Conservation (phyloP, 352 stramenopile genomes). For the Pythium chondricola region DNA sequence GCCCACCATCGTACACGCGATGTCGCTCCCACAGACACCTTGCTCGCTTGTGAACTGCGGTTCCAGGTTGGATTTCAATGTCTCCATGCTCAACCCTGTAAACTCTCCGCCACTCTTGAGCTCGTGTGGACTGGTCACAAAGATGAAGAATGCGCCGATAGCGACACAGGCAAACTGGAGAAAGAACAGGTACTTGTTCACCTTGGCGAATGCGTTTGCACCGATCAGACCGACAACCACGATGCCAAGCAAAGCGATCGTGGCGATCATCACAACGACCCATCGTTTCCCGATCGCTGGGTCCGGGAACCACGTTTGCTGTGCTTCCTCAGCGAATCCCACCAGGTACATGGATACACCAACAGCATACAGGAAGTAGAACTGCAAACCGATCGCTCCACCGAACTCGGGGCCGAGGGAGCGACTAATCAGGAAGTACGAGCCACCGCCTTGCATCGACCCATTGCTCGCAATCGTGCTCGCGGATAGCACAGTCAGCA, state of each 20-base stretch:
- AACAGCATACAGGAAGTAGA: constrained; percentile 82
- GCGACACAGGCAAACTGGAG: constrained; percentile 61
- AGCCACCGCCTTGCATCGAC: constrained; percentile 58
- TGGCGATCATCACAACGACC: constrained; percentile 48
- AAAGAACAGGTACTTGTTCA: constrained; percentile 74
- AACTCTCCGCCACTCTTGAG: constrained; percentile 46
- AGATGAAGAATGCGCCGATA: constrained; percentile 49
- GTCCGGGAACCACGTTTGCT: constrained; percentile 46
- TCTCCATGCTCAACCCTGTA: constrained; percentile 35
- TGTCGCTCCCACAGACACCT: constrained; percentile 31
- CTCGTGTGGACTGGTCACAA: constrained; percentile 19
- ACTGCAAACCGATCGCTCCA: constrained; percentile 85
- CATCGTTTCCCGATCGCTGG: constrained; percentile 27
- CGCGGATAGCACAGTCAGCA: constrained; percentile 74
- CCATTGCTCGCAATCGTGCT: constrained; percentile 87
- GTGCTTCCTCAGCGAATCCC: constrained; percentile 65
- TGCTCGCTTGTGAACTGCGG: constrained; percentile 76
- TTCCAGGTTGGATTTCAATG: constrained; percentile 39
- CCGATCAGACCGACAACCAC: constrained; percentile 57
- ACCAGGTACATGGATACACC: constrained; percentile 75
- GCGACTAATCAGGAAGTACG: constrained; percentile 62
- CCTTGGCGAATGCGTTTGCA: constrained; percentile 57
- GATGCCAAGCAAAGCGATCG: constrained; percentile 31
- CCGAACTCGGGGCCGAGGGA: constrained; percentile 82
- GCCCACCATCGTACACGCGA: constrained; percentile 32